Evolutionary conservation across 75 land plant species (phyloP).

Genomic region (Sequoia sempervirens): DNA sequence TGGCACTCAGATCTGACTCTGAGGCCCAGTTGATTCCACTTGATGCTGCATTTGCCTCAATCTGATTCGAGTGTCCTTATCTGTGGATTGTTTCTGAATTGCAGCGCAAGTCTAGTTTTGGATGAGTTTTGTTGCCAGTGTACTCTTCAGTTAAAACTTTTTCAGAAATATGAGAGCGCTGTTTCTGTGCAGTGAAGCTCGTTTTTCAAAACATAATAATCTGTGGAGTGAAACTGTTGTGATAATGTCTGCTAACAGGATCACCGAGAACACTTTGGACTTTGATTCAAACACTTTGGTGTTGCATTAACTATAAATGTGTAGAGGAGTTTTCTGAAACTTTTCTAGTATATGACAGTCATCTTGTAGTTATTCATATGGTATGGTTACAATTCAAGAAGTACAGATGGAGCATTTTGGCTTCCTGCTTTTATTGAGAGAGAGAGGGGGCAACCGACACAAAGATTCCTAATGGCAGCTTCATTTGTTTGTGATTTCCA

Average conservation of each 20-base stretch:
- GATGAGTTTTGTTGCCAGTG: neutral
- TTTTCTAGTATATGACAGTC: neutral
- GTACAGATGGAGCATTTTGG: neutral
- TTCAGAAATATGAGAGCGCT: neutral
- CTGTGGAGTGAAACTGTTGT: too few relatives aligned
- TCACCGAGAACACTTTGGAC: neutral
- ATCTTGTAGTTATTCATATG: neutral
- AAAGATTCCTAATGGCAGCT: neutral
- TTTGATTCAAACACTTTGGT: neutral
- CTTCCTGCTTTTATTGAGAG: neutral
- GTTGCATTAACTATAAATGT: neutral
- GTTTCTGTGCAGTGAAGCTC: too few relatives aligned
- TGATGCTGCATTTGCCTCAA: neutral
- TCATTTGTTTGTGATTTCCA: neutral
- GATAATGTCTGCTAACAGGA: neutral
- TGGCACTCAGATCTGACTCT: neutral
- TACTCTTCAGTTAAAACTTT: neutral
- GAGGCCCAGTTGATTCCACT: neutral
- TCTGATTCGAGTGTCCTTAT: neutral
- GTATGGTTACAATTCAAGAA: neutral
- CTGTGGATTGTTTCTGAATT: neutral
- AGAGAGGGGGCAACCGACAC: neutral
- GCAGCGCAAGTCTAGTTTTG: neutral
- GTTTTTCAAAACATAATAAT: too few relatives aligned
- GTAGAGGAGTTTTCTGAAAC: neutral